A percentile compares a stretch with the other conserved stretches of the same genome.
These are phyloP conservation scores for Pseudocohnilembus persalinus DNA, from an alignment of 169 alveolate species.

Conservation along the genomic window DNA sequence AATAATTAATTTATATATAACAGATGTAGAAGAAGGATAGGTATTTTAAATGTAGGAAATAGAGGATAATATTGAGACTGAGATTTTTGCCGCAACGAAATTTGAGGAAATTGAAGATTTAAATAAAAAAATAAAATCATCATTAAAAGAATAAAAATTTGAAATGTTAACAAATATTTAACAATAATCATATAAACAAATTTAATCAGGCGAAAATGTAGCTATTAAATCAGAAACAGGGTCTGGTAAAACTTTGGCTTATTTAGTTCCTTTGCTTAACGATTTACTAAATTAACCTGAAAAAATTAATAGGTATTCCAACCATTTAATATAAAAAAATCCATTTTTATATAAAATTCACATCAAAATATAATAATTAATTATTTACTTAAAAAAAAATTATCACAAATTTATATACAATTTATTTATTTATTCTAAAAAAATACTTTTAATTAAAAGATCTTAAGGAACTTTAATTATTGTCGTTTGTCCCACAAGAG, in stretches of 20 bases:
- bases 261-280: slow-evolving; percentile 81
- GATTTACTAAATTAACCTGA: slow-evolving; percentile 49
- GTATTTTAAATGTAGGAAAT: background rate
- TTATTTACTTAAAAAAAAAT: no score
- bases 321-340: background rate
- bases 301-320: slow-evolving; percentile 32
- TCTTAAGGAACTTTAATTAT: slow-evolving; percentile 72
- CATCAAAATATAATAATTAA: no score
- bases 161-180: slow-evolving; percentile 74
- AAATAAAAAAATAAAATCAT: slow-evolving; percentile 51
- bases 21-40: background rate
- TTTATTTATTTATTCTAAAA: no score
- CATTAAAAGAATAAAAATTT: slow-evolving; percentile 57
- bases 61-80: background rate
- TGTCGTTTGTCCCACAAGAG: slow-evolving; percentile 86
- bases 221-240: slow-evolving; percentile 86
- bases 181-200: slow-evolving; percentile 66
- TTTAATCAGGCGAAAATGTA: slow-evolving; percentile 57
- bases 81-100: slow-evolving; percentile 52
- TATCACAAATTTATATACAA: no score
- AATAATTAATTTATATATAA: no score
- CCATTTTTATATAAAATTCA: background rate
- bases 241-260: slow-evolving; percentile 84
- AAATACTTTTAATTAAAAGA: no score
- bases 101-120: slow-evolving; percentile 56